These are phyloP conservation scores for Cicer judaicum DNA, from an alignment of 306 rosid genomes.

Conservation along the genomic window DNA sequence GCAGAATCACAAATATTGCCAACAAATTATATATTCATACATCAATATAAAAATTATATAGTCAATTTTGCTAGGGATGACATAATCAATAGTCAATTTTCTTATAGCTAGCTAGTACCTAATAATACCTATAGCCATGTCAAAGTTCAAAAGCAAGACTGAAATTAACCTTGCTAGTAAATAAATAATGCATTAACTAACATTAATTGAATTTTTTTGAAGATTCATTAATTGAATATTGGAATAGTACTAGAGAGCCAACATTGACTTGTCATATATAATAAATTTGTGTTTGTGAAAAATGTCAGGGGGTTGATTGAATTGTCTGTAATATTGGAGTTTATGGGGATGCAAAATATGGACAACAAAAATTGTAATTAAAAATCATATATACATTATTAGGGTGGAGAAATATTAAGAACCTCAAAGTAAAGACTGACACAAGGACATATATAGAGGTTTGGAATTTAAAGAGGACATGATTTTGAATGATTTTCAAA, in stretches of 20 bases:
- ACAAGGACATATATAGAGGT: conserved; percentile 1
- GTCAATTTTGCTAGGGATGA: neutral
- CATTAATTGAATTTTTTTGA: conserved; percentile 40
- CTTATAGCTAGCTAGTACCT: neutral
- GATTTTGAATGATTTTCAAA: neutral
- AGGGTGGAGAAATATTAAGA: neutral
- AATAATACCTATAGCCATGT: neutral
- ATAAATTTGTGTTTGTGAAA: conserved; percentile 37
- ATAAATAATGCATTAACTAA: conserved; percentile 39
- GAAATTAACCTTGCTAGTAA: conserved; percentile 40
- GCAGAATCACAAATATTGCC: conserved; percentile 26
- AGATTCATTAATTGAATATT: conserved; percentile 36
- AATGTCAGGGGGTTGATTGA: conserved; percentile 26
- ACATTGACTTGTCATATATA: conserved; percentile 42
- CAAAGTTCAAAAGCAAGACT: conserved; percentile 33
- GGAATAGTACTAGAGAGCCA: conserved; percentile 18
- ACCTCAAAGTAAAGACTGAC: conserved; percentile 11
- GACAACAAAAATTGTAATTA: conserved; percentile 23
- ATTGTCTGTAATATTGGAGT: neutral
- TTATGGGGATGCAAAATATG: neutral
- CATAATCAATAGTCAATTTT: conserved; percentile 31
- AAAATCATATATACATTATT: neutral
- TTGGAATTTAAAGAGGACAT: conserved; percentile 1
- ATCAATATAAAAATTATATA: neutral
- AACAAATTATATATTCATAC: conserved; percentile 10